These are phyloP conservation scores for Andrographis paniculata DNA, from an alignment of 305 asterid genomes.

Conservation along the genomic window DNA sequence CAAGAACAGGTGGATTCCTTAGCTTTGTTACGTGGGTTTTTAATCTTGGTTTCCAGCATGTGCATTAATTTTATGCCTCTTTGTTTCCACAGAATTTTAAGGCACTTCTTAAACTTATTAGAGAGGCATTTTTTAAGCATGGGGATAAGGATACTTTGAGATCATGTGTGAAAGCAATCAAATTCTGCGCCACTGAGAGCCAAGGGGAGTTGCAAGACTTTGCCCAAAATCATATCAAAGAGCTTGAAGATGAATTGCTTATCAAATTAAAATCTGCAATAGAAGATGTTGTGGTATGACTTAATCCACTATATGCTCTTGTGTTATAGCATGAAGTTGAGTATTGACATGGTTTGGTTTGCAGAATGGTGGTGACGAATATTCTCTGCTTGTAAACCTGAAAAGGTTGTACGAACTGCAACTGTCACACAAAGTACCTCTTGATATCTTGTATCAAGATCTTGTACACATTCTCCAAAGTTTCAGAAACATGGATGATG, in stretches of 20 bases:
- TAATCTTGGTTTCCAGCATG: constrained; percentile 2
- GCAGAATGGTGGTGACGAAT: constrained; percentile 97
- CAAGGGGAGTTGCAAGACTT: constrained; percentile 84
- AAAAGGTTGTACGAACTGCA: constrained; percentile 92
- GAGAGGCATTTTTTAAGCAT: constrained; percentile 81
- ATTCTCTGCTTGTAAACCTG: constrained; percentile 73
- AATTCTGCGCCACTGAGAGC: constrained; percentile 77
- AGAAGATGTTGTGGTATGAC: constrained; percentile 70
- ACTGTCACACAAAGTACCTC: constrained; percentile 49
- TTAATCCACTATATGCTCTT: constrained; percentile 12
- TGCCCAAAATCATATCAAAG: constrained; percentile 66
- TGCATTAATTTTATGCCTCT: not conserved
- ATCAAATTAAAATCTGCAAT: constrained; percentile 66
- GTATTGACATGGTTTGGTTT: constrained; percentile 20
- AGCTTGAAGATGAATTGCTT: constrained; percentile 70
- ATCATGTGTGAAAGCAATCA: constrained; percentile 81
- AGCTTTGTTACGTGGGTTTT: constrained; percentile 14
- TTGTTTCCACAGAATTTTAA: constrained; percentile 55
- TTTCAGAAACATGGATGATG: constrained; percentile 72
- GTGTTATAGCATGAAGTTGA: constrained; percentile 20
- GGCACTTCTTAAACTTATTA: constrained; percentile 57
- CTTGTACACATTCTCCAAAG: constrained; percentile 51
- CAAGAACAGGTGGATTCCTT: constrained; percentile 68
- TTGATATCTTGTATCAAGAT: constrained; percentile 62
- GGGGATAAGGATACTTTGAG: constrained; percentile 88